Base-by-base conservation (phyloP, 495 filamentous ascomycete species). In the Hyaloscypha finlandica region DNA sequence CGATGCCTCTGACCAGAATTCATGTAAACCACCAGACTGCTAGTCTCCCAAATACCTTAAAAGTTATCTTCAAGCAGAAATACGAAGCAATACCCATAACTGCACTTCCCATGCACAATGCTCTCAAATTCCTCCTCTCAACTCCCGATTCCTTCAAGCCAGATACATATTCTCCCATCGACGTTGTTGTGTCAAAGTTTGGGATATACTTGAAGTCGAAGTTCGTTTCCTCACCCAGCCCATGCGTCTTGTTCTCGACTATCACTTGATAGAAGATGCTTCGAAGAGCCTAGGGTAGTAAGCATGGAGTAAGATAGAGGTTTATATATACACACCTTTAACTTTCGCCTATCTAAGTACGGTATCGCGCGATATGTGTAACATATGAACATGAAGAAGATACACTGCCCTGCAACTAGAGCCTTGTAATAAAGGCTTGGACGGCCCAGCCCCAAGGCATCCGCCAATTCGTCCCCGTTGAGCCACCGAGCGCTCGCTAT, bases 401-500 rank as follows among this genome's bases (percentile, higher is more conserved):
- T 74, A 68, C 87, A 91, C 71, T 93, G 91, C 29, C 88, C 87
- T 30, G 84, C 81, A 42, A 92, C 83, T 19, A 93, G 78, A 0
- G 81, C 69, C 60, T 79, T 85, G 70, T 90, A 88, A 56, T 86
- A 89, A 8, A 81, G 42, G 25, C 78, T 77, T 19, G 89, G 81
- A 2, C 80, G 74, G 0, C 85, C 83, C 29, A 94, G 80, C 1
- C 79, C 86, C 8, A 94, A 80, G 6, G 74, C 78, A 74, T 90
- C 84, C 57, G 80, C 81, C 0, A 93, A 80, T 31, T 85, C 80
- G 54, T 81, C 74, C 1, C 90, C 89, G 75, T 91, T 93, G 6
- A 94, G 79, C 81, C 90, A 90, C 42, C 89, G 77, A 22, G 86
- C 84, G 75, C 82, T 81, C 0, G 90, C 91, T 60, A 85, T 79